These are phyloP conservation scores for Rhytidhysteron rufulum DNA, from an alignment of 2,329 filamentous ascomycete species.

Conservation along the genomic window DNA sequence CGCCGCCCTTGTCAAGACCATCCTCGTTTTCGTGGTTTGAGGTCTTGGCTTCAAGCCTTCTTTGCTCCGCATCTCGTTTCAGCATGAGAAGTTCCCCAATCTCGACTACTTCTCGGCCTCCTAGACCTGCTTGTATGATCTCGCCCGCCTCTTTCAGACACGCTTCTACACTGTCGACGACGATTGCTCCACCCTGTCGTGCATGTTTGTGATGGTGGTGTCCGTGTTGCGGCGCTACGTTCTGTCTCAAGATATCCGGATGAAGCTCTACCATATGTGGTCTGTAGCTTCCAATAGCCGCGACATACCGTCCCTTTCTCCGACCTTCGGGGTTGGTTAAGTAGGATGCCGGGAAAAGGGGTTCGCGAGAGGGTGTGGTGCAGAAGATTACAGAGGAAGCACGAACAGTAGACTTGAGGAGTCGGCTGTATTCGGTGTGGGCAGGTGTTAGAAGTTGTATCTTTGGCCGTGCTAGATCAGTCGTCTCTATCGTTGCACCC, in stretches of 20 bases:
- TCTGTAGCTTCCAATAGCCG: constrained; percentile 68
- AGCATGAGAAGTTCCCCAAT: constrained; percentile 75
- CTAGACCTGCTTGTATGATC: constrained; percentile 72
- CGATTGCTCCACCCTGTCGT: constrained; percentile 55
- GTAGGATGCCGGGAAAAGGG: constrained; percentile 70
- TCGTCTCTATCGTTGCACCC: constrained; percentile 8
- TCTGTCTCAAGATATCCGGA: constrained; percentile 66
- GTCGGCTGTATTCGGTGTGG: constrained; percentile 65
- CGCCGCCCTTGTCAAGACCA: constrained; percentile 8
- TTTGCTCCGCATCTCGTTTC: constrained; percentile 48
- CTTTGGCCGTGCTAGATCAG: constrained; percentile 41
- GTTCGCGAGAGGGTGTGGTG: constrained; percentile 72
- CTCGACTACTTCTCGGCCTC: constrained; percentile 75
- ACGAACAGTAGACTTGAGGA: constrained; percentile 67
- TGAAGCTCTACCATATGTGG: constrained; percentile 80
- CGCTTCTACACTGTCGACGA: constrained; percentile 69
- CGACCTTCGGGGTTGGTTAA: constrained; percentile 69
- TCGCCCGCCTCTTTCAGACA: constrained; percentile 83
- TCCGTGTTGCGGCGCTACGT: constrained; percentile 50
- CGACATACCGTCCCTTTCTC: constrained; percentile 66
- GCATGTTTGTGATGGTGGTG: constrained; percentile 64
- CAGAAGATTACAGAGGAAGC: constrained; percentile 81
- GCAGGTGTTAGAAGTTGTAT: constrained; percentile 67
- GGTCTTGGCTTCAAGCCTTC: constrained; percentile 17
- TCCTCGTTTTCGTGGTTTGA: constrained; percentile 8